Base-by-base conservation (phyloP, 306 rosid species). In the Pyrus betulifolia region DNA sequence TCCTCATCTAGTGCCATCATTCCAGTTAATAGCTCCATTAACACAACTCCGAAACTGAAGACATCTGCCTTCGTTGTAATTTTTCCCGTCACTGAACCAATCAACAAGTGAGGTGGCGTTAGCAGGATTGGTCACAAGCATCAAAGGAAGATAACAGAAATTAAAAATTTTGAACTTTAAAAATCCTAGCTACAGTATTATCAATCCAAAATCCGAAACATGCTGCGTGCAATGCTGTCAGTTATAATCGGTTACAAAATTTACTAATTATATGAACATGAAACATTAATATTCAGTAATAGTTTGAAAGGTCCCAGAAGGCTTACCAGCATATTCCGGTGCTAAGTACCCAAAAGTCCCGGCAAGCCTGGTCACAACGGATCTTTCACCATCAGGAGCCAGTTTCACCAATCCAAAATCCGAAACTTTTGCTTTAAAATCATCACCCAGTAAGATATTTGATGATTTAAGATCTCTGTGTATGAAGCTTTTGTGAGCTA, bases 331-430 rank as follows among this genome's bases (percentile, higher is more conserved):
- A 86, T 96, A 96, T 86, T 96, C 99, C 59, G 99, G 99, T 15
- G 99, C 99, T 65, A 96, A 81, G 84, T 96, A 96, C 78, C 99
- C 99, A 74, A 96, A 96, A 79, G 99, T 96, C 61, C 99, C 99
- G 25, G 98, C 99, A 78, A 96, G 99, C 77, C 83, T 80, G 79
- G 99, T 96, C 71, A 82, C 98, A 15, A 96, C 90, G 25, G 97
- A 96, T 82, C 83, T 89, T 83, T 89, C 93, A 2, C 98, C 99
- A 73, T 89, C 90, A 54, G 99, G 98, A 42, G 99, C 99, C 71
- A 96, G 94, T 82, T 96, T 96, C 75, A 96, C 99, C 89, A 96
- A 85, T 59, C 99, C 99, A 61, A 96, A 96, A 80, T 96, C 99
- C 1, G 99, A 92, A 21, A 96, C 86, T 84, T 96, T 96, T 8